phyloP scores from a whole-genome alignment of 108 stramenopile species.

The Nannochloropsis gaditana region DNA sequence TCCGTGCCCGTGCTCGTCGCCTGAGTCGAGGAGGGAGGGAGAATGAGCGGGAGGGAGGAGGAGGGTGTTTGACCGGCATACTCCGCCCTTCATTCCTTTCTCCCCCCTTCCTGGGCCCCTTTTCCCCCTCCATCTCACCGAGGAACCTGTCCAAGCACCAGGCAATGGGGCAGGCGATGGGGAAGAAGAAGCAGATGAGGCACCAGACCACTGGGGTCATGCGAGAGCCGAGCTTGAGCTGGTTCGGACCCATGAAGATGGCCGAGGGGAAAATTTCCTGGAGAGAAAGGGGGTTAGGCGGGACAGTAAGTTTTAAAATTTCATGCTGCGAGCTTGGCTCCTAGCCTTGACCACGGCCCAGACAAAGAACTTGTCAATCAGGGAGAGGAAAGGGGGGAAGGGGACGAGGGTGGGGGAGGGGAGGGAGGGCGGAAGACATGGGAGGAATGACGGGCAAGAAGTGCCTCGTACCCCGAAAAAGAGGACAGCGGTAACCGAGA shows the following conservation, averaged over 20 bases:
- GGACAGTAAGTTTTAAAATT: not conserved
- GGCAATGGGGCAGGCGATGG: conserved; percentile 80
- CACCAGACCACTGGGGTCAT: conserved; percentile 70
- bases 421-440: not conserved
- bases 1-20: conserved; percentile 14
- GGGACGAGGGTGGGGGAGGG: no score
- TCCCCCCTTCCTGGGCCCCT: no score
- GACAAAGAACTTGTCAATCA: no score
- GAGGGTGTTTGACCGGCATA: no score
- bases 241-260: conserved; percentile 82
- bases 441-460: not conserved
- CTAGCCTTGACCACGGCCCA: no score
- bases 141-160: conserved; percentile 60
- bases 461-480: conserved; percentile 61
- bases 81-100: no score
- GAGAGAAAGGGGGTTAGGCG: not conserved
- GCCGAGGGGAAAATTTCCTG: conserved; percentile 71
- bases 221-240: conserved; percentile 64
- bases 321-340: no score
- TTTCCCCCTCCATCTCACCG: not conserved
- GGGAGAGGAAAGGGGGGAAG: no score
- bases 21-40: not conserved
- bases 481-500: conserved; percentile 81
- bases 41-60: not conserved
- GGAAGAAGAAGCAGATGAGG: conserved; percentile 67